These are phyloP conservation scores for Euphorbia corollata DNA, from an alignment of 441 rosid species.

Conservation along the genomic window DNA sequence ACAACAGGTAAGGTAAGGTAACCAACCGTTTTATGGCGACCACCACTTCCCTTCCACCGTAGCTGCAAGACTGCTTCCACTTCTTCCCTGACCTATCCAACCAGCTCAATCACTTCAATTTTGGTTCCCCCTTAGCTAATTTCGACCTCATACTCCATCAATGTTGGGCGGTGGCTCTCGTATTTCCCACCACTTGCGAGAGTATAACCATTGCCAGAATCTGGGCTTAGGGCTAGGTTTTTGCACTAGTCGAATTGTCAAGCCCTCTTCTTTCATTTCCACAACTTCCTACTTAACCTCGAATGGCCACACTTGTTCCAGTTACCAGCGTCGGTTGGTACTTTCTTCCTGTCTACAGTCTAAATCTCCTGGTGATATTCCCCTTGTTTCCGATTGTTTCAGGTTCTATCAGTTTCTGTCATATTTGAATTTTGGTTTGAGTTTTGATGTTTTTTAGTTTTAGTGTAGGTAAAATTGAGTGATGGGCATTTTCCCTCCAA, in stretches of 20 bases:
- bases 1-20: too few species aligned
- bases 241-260: constrained; percentile 29
- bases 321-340: constrained; percentile 27
- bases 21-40: neutral
- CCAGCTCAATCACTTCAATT: too few species aligned
- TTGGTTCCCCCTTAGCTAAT: too few species aligned
- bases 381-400: constrained; percentile 38
- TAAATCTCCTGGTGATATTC: constrained; percentile 36
- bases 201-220: constrained; percentile 18
- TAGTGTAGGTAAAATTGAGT: neutral
- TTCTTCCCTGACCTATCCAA: neutral
- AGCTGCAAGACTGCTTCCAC: neutral
- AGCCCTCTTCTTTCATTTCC: constrained; percentile 33
- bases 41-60: neutral
- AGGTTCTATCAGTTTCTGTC: constrained; percentile 30
- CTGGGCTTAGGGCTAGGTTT: constrained; percentile 31
- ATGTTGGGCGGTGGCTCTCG: constrained; percentile 61
- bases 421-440: neutral
- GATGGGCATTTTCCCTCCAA: too few species aligned
- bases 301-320: constrained; percentile 13
- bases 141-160: neutral
- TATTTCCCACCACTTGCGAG: constrained; percentile 41
- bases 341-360: constrained; percentile 32
- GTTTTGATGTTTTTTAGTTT: neutral
- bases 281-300: constrained; percentile 25